phyloP scores from a whole-genome alignment of 2,329 filamentous ascomycete genomes.

The Sarocladium kiliense region DNA sequence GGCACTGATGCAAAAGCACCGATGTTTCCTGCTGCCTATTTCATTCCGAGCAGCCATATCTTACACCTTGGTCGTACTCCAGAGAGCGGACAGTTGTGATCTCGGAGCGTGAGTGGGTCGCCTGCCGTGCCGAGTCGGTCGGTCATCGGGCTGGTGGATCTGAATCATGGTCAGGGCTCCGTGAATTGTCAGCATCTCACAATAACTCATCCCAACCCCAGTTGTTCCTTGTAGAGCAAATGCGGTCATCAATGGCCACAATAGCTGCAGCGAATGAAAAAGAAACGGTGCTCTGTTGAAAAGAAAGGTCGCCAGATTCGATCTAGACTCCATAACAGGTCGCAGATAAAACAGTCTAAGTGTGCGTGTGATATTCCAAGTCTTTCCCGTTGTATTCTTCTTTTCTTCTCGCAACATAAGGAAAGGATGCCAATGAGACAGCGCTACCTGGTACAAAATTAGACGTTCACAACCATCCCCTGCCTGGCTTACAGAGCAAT shows the following conservation, averaged over 20 bases:
- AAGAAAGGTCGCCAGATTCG: not conserved
- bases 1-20: too few species aligned
- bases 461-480: not conserved
- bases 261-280: not conserved
- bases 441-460: not conserved
- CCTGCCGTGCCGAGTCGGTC: not conserved
- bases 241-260: too few species aligned
- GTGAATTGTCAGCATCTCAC: too few species aligned
- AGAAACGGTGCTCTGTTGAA: not conserved
- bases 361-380: slow-evolving; percentile 4
- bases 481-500: slow-evolving; percentile 6
- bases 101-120: too few species aligned
- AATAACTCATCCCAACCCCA: not conserved
- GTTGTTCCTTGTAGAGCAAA: not conserved
- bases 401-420: not conserved
- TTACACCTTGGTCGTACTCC: too few species aligned
- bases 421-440: not conserved
- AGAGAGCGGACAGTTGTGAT: too few species aligned
- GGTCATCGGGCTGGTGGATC: not conserved
- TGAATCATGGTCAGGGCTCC: too few species aligned
- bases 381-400: not conserved
- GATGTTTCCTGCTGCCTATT: too few species aligned
- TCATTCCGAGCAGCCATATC: too few species aligned
- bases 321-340: slow-evolving; percentile 2
- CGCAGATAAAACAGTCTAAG: not conserved